Evolutionary conservation across 768 basidiomycete species (phyloP), one percentile per base, ranked within the genome.

Genomic region (Nidularia pulvinata): DNA sequence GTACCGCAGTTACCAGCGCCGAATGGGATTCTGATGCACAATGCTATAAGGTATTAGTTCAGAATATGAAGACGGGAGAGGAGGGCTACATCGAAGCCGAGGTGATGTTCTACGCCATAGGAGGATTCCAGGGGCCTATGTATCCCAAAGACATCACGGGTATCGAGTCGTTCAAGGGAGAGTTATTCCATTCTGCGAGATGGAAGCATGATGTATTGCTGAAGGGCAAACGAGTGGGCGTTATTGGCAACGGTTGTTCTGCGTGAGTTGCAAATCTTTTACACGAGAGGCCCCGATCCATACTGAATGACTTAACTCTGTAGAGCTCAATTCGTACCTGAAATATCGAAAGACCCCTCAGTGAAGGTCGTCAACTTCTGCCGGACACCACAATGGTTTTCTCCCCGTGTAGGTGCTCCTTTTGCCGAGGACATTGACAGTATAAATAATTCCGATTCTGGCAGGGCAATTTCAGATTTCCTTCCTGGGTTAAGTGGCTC

Each of bases 241-340:
- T 87, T 11, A 79, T 86, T 60, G 85, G 85, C 37, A 85, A 85
- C 60, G 85, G 83, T 3, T 84, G 79, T 56, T 83, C 81, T 42
- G 84, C 77, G 76, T 84, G 60, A 59, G 76, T 47, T 30, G 42
- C 4, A 39, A 42, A 54, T 56, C n/a, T 36, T 30, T 51, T 22
- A 37, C 49, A 36, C n/a, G 36, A 7, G 35, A 6, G 59, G 35
- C 9, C 33, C 10, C 13, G 44, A 36, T 11, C 49, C 30, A 62
- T 34, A 57, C 33, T 52, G 37, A 48, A 14, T 55, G 16, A 42
- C 16, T 35, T 32, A 33, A 39, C 33, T 11, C 36, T 64, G 22
- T 52, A 86, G 85, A 16, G 82, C 85, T 5, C 86, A 89, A 62
- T 76, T 85, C 45, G 63, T 84, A n/a, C 82, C 83, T 9, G 60